These are phyloP conservation scores for Aspergillus arachidicola DNA, from an alignment of 2,329 filamentous ascomycete species.

Conservation along the genomic window DNA sequence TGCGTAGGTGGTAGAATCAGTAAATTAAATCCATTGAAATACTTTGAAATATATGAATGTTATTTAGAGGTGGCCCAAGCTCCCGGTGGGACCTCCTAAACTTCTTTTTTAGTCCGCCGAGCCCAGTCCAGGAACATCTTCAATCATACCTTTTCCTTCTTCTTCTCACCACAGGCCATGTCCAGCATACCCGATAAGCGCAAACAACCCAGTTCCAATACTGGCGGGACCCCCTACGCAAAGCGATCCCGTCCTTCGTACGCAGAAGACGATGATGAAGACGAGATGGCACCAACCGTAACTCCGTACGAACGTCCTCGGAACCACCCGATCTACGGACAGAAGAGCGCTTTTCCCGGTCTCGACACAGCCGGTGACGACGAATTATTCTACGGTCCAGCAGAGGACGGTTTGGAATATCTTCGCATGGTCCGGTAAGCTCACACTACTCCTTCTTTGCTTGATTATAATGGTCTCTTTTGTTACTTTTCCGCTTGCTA, in stretches of 20 bases:
- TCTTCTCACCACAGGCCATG: slow-evolving; percentile 3
- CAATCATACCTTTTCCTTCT: neutral
- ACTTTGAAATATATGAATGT: neutral
- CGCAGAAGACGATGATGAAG: slow-evolving; percentile 30
- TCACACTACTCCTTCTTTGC: slow-evolving; percentile 20
- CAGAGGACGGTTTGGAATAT: slow-evolving; percentile 70
- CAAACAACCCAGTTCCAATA: slow-evolving; percentile 26
- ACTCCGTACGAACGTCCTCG: slow-evolving; percentile 42
- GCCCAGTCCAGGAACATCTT: neutral
- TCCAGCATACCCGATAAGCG: slow-evolving; percentile 38
- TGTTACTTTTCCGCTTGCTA: slow-evolving; percentile 22
- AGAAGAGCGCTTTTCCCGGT: slow-evolving; percentile 72
- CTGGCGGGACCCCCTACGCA: slow-evolving; percentile 19
- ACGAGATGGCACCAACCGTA: slow-evolving; percentile 17
- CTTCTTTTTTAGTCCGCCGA: slow-evolving; percentile 14
- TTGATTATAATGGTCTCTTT: slow-evolving; percentile 27
- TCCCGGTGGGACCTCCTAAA: slow-evolving; percentile 14
- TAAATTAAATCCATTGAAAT: neutral
- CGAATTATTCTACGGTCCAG: slow-evolving; percentile 68
- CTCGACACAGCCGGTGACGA: slow-evolving; percentile 52
- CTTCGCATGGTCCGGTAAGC: slow-evolving; percentile 70
- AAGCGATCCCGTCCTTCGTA: slow-evolving; percentile 38
- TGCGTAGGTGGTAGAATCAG: neutral
- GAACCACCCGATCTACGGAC: slow-evolving; percentile 68
- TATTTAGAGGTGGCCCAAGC: slow-evolving; percentile 27